A percentile compares a stretch with the other conserved stretches of the same genome.
Conservation (phyloP, 179 eudicot species). For the Carnegiea gigantea region DNA sequence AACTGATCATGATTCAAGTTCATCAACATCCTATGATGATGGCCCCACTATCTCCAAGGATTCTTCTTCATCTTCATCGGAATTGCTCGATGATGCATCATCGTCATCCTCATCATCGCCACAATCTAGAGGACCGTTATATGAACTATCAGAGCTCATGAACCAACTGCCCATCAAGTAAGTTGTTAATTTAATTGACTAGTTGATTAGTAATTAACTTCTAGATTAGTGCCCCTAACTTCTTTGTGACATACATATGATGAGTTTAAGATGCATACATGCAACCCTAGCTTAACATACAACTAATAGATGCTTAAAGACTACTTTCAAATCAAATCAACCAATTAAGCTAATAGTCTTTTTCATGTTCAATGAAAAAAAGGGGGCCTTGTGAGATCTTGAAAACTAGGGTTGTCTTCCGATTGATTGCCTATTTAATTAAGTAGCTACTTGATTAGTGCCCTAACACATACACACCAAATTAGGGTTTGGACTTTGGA, state of each 20-base stretch:
- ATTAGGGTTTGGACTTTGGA: not conserved
- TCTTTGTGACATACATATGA: too few species aligned
- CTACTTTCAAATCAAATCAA: too few species aligned
- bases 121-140: slow-evolving; percentile 30
- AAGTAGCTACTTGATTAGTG: not conserved
- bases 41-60: slow-evolving; percentile 25
- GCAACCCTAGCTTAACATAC: not conserved
- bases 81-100: slow-evolving; percentile 38
- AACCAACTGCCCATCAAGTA: slow-evolving; percentile 47
- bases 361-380: too few species aligned
- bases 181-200: slow-evolving; percentile 11
- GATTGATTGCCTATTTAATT: not conserved
- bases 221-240: not conserved
- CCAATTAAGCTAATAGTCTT: too few species aligned
- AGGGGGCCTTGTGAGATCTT: not conserved
- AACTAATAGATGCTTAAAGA: too few species aligned
- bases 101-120: slow-evolving; percentile 27
- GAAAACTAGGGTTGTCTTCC: not conserved
- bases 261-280: not conserved
- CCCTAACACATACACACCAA: not conserved
- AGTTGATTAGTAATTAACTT: not conserved
- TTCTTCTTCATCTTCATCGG: slow-evolving; percentile 34
- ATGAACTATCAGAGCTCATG: slow-evolving; percentile 35
- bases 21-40: slow-evolving; percentile 23
- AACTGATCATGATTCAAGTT: slow-evolving; percentile 18